Base-by-base conservation (phyloP, 176 grass and related monocot genomes). In the Musa schizocarpa region DNA sequence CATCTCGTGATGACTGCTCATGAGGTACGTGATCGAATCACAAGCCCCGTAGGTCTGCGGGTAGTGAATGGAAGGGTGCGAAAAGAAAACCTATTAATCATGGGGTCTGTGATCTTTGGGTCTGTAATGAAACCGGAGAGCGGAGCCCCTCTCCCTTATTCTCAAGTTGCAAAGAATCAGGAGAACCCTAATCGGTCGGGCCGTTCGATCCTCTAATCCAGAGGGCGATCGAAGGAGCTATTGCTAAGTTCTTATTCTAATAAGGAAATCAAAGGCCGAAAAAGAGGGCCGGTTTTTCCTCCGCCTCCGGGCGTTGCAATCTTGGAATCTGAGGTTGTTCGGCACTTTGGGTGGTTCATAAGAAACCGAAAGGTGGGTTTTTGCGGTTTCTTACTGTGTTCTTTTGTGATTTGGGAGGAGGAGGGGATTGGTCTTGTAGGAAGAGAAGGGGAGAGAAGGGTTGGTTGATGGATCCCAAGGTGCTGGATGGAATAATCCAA, bases 401-500 rank as follows among this genome's bases (percentile, higher is more conserved):
- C 26, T 19, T 26, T 49, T 11, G 11, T 19, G 66, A 65, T 25
- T 26, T 26, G 16, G 25, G 34, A 43, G 7, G 11, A 34, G 1
- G 66, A n/a, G 66, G 66, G 66, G 65, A 48, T 34, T 49, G 66
- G 66, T 69, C 26, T 69, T 19, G 26, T 69, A 1, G 34, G 26
- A 13, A n/a, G 66, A 1, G 62, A 64, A 23, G 4, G 62, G 62
- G 62, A 64, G 62, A 65, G 72, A 23, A 22, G 78, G 57, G 57
- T 14, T 53, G 48, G 26, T 43, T 24, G 74, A 86, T 86, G 84
- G 84, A 86, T 82, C 58, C 69, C 29, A 75, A 51, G 74, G 21
- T 78, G 25, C 74, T 86, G 71, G 79, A 86, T 68, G 79, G 73
- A 59, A 86, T 86, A 54, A 82, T 86, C 72, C 76, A 62, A 61